Evolutionary conservation across 257 asterid genomes (phyloP).

Genomic region (Penstemon eatonii): DNA sequence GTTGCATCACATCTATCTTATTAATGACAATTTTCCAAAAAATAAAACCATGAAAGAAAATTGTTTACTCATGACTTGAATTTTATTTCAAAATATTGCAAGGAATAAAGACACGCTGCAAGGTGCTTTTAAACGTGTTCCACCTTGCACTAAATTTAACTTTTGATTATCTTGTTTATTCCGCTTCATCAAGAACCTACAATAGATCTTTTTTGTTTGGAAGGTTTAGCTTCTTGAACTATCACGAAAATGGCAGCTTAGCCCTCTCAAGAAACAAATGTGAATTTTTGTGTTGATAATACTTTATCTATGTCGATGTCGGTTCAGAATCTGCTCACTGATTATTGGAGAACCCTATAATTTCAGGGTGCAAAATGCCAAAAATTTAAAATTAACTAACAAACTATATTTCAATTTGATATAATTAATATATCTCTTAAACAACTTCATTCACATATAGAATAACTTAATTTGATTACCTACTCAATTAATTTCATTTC

Average conservation of each 20-base stretch:
- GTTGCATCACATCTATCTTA: constrained; percentile 15
- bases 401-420: too few species aligned
- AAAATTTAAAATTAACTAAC: too few species aligned
- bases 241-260: constrained; percentile 14
- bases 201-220: not conserved
- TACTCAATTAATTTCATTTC: too few species aligned
- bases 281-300: too few species aligned
- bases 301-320: not conserved
- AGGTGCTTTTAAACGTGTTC: constrained; percentile 10
- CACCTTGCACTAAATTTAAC: constrained; percentile 22
- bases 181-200: constrained; percentile 4
- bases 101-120: not conserved
- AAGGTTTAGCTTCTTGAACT: constrained; percentile 1
- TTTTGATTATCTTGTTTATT: constrained; percentile 11
- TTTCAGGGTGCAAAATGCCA: too few species aligned
- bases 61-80: constrained; percentile 3
- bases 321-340: not conserved
- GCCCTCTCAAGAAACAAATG: not conserved
- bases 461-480: too few species aligned
- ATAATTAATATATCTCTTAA: too few species aligned
- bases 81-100: constrained; percentile 3
- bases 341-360: not conserved
- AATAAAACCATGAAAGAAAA: not conserved
- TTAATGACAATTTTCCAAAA: constrained; percentile 23
- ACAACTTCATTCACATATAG: too few species aligned